Percentiles rank a stretch among this genome's conserved stretches.
Conservation (phyloP, 805 yeast genomes). For the Kluyveromyces aestuarii region DNA sequence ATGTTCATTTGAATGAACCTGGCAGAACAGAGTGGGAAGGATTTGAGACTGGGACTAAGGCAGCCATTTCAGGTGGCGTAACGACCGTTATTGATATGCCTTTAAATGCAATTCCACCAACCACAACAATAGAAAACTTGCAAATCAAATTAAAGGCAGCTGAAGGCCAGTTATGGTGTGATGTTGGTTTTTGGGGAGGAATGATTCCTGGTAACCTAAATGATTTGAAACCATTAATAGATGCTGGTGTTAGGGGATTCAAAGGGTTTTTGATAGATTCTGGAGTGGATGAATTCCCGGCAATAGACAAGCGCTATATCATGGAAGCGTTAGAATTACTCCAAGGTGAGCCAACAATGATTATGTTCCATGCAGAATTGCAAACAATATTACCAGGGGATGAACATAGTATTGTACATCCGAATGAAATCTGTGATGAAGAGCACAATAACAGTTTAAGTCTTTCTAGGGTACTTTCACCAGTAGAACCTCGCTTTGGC, state of each 20-base stretch:
- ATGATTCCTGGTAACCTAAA: constrained; percentile 68
- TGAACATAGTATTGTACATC: constrained; percentile 26
- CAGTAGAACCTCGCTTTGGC: constrained; percentile 53
- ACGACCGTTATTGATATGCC: constrained; percentile 97
- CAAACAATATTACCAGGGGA: constrained; percentile 34
- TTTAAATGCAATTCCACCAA: constrained; percentile 89
- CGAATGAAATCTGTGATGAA: constrained; percentile 17
- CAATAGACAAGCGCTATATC: constrained; percentile 57
- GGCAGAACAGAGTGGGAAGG: constrained; percentile 99
- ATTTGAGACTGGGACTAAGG: constrained; percentile 89
- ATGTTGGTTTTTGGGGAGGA: constrained; percentile 96
- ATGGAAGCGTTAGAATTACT: constrained; percentile 56
- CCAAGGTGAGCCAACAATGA: constrained; percentile 53
- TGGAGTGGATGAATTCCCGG: constrained; percentile 96
- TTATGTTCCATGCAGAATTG: constrained; percentile 94
- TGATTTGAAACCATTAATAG: constrained; percentile 64
- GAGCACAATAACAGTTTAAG: constrained; percentile 28
- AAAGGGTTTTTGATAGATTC: constrained; percentile 88
- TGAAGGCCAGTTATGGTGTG: constrained; percentile 77
- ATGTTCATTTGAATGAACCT: constrained; percentile 92
- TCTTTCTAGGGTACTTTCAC: constrained; percentile 44
- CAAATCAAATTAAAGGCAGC: constrained; percentile 73
- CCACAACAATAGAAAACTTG: constrained; percentile 74
- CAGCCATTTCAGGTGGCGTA: constrained; percentile 94
- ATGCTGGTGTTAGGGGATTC: constrained; percentile 88